phyloP scores from a whole-genome alignment of 352 stramenopile species.

The Phytophthora sojae region DNA sequence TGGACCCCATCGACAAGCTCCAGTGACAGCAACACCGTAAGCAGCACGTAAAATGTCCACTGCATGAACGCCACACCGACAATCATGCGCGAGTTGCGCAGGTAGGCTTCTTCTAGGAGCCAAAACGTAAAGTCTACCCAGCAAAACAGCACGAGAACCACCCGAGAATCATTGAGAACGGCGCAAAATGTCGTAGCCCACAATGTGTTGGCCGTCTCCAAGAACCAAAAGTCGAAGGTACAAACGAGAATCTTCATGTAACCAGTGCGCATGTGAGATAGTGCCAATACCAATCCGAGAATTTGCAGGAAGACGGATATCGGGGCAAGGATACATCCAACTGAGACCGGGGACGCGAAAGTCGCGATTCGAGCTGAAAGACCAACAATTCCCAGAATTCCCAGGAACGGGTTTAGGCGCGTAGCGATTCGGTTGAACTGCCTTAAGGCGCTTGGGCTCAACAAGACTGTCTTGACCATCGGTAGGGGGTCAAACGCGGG shows the following conservation, averaged over 20 bases:
- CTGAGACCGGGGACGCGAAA: background rate
- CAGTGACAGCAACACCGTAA: background rate
- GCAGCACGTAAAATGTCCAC: background rate
- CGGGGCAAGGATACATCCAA: constrained; percentile 1
- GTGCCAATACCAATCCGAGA: background rate
- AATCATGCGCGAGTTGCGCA: background rate
- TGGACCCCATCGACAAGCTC: background rate
- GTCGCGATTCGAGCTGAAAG: background rate
- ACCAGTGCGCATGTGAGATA: background rate
- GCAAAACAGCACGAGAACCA: background rate
- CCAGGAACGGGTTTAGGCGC: background rate
- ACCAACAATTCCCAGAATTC: background rate
- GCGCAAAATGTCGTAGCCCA: background rate
- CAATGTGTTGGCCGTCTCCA: background rate
- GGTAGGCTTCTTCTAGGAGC: constrained; percentile 1
- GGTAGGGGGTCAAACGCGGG: constrained; percentile 1
- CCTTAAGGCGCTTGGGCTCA: background rate
- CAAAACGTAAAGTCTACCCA: constrained; percentile 1
- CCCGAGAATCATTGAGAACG: background rate
- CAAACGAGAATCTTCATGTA: constrained; percentile 9
- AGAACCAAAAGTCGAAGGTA: constrained; percentile 4
- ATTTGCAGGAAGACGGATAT: constrained; percentile 8
- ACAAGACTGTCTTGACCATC: background rate
- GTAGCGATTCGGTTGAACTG: background rate
- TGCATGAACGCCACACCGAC: background rate